Conservation (phyloP, 2,329 filamentous ascomycete species). For the Salinomyces thailandicus region DNA sequence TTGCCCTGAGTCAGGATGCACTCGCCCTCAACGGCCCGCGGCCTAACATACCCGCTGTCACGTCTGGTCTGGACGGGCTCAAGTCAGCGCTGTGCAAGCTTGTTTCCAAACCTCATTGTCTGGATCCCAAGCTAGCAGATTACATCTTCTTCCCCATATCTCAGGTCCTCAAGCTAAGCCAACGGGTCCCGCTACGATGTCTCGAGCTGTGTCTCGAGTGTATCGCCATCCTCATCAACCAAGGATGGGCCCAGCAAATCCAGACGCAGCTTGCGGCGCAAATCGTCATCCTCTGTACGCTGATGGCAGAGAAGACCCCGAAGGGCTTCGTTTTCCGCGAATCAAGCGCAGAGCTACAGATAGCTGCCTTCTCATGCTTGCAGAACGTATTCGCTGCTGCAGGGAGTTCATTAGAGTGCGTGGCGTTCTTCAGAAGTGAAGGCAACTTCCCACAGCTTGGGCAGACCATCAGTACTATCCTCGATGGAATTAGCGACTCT, state of each 20-base stretch:
- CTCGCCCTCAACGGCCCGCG: conserved; percentile 40
- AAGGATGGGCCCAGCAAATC: conserved; percentile 69
- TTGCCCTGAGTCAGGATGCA: conserved; percentile 46
- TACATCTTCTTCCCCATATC: conserved; percentile 92
- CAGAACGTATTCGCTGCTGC: conserved; percentile 53
- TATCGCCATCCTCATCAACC: conserved; percentile 58
- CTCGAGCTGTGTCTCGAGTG: conserved; percentile 70
- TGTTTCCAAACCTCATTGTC: too few species aligned
- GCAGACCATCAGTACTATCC: conserved; percentile 67
- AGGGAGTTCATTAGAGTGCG: conserved; percentile 30
- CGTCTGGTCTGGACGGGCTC: too few species aligned
- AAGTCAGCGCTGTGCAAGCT: too few species aligned
- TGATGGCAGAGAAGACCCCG: conserved; percentile 65
- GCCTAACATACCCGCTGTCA: conserved; percentile 37
- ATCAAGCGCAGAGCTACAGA: conserved; percentile 63
- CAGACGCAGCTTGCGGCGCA: conserved; percentile 67
- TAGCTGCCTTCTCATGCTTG: conserved; percentile 62
- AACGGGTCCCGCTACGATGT: conserved; percentile 58
- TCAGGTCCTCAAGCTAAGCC: conserved; percentile 68
- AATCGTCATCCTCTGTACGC: conserved; percentile 71
- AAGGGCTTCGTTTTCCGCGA: conserved; percentile 41
- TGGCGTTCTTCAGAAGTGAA: conserved; percentile 42
- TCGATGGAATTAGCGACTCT: conserved; percentile 61
- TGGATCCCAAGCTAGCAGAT: conserved; percentile 73
- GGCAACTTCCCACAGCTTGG: conserved; percentile 67